Evolutionary conservation across 306 rosid species (phyloP).

Genomic region (Cicer pinnatifidum): DNA sequence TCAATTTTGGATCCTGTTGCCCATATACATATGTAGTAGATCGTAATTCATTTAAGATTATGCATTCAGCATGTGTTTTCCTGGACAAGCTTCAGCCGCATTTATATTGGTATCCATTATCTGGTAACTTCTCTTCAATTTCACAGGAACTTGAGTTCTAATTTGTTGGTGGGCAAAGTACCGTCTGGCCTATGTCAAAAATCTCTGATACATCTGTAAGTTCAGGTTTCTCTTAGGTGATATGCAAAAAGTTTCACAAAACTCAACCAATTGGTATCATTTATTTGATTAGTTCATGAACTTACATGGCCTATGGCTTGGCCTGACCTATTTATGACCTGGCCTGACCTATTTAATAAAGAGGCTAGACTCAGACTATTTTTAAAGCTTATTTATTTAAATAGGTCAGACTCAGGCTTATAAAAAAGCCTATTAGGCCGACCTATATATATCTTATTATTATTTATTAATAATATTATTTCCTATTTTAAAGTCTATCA

Average conservation of each 20-base stretch:
- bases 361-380: no score
- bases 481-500: no score
- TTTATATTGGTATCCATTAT: conserved; percentile 31
- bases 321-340: no score
- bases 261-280: neutral
- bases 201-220: conserved; percentile 77
- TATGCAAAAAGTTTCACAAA: conserved; percentile 33
- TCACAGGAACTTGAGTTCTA: conserved; percentile 84
- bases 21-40: conserved; percentile 8
- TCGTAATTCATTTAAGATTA: conserved; percentile 1
- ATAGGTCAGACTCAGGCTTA: no score
- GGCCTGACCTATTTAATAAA: no score
- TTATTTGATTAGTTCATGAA: conserved; percentile 26
- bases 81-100: neutral
- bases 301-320: no score
- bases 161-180: conserved; percentile 67
- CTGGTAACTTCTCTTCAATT: conserved; percentile 27
- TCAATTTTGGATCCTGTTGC: conserved; percentile 17
- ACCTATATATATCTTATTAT: no score
- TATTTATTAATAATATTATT: no score
- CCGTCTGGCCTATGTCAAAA: conserved; percentile 78
- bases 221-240: conserved; percentile 30
- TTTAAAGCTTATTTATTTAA: no score
- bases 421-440: no score
- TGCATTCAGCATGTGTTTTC: conserved; percentile 28